phyloP scores from a whole-genome alignment of 2,329 filamentous ascomycete species.

The Elsinoe batatas region DNA sequence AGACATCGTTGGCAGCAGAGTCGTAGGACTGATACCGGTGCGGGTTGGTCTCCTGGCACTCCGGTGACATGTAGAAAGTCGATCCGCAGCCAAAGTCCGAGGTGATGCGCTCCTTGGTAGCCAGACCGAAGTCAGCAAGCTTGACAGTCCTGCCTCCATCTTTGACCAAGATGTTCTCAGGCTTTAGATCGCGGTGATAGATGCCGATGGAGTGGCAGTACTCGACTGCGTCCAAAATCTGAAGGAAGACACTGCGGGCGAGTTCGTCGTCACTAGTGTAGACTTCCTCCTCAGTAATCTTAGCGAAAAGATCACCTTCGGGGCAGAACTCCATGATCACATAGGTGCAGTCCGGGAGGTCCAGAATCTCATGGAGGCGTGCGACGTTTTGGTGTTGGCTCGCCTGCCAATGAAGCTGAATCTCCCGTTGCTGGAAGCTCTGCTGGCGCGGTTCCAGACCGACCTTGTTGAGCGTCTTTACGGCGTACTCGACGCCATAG shows the following conservation, averaged over 20 bases:
- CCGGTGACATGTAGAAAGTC: constrained; percentile 99
- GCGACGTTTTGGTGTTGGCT: constrained; percentile 89
- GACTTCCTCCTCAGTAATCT: constrained; percentile 89
- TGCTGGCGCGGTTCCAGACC: constrained; percentile 81
- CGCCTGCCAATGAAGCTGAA: constrained; percentile 79
- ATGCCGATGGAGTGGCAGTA: constrained; percentile 90
- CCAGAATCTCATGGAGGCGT: constrained; percentile 86
- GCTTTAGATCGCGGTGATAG: constrained; percentile 95
- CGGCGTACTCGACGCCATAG: constrained; percentile 74
- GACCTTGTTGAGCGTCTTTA: constrained; percentile 92
- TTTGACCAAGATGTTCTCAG: constrained; percentile 92
- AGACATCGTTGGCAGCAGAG: constrained; percentile 91
- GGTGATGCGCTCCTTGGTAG: constrained; percentile 71
- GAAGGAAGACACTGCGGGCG: constrained; percentile 79
- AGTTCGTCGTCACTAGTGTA: constrained; percentile 88
- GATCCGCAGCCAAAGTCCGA: constrained; percentile 96
- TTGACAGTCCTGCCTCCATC: constrained; percentile 84
- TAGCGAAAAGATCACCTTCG: constrained; percentile 92
- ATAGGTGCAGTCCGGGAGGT: constrained; percentile 84
- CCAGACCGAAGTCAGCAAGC: constrained; percentile 93
- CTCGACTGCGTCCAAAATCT: constrained; percentile 92
- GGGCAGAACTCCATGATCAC: constrained; percentile 96
- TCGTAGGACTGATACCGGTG: constrained; percentile 68
- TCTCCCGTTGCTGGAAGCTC: constrained; percentile 87
- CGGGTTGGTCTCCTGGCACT: constrained; percentile 74